phyloP scores from a whole-genome alignment of 176 grass and related monocot genomes.

The Typha latifolia region DNA sequence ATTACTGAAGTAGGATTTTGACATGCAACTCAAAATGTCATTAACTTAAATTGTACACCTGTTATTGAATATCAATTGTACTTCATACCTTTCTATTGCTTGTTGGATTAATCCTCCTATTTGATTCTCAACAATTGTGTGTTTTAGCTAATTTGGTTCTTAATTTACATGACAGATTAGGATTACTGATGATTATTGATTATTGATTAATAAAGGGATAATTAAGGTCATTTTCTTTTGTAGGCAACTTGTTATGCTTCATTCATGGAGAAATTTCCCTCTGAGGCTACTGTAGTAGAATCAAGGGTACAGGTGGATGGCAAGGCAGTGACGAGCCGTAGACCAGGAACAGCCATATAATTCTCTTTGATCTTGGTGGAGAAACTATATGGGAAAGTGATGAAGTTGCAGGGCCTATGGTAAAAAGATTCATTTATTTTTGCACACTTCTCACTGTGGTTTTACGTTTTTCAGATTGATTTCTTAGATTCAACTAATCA shows the following conservation, averaged over 20 bases:
- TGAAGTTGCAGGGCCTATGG: conserved; percentile 40
- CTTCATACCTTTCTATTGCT: too few species aligned
- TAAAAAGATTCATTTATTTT: conserved; percentile 18
- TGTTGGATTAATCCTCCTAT: too few species aligned
- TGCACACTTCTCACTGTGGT: conserved; percentile 2
- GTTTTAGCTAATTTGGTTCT: too few species aligned
- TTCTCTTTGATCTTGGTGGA: conserved; percentile 42
- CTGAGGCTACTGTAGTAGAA: conserved; percentile 35
- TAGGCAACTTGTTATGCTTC: conserved; percentile 60
- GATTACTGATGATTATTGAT: too few species aligned
- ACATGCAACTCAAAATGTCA: too few species aligned
- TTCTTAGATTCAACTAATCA: background rate
- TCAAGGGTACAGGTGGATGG: conserved; percentile 52
- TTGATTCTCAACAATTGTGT: too few species aligned
- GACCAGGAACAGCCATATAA: conserved; percentile 39
- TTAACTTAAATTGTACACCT: too few species aligned
- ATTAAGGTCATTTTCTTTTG: background rate
- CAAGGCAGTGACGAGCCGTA: conserved; percentile 31
- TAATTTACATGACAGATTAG: too few species aligned
- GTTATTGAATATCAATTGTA: too few species aligned
- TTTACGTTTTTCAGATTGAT: background rate
- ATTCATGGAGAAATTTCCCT: conserved; percentile 43
- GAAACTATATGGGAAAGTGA: conserved; percentile 38
- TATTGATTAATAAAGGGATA: background rate
- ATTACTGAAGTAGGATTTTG: too few species aligned